These are phyloP conservation scores for Echites panduratus DNA, from an alignment of 257 asterid genomes.

Conservation along the genomic window DNA sequence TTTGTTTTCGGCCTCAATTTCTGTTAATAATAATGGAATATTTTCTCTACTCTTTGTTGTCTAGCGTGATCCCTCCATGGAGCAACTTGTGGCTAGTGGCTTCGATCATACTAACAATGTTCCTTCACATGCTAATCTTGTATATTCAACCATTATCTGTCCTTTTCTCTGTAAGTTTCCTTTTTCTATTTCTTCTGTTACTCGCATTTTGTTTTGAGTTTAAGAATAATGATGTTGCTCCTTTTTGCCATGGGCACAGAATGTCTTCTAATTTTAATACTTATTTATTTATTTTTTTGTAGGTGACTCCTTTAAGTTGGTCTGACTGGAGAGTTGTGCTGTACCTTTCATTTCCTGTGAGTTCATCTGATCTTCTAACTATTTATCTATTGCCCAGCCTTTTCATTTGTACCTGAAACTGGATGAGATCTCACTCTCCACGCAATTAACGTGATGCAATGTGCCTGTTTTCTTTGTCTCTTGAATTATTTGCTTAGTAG, in stretches of 20 bases:
- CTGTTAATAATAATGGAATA: not conserved
- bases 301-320: conserved; percentile 93
- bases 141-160: conserved; percentile 82
- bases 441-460: not conserved
- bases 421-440: not conserved
- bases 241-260: not conserved
- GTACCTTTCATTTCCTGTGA: conserved; percentile 94
- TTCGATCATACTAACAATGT: conserved; percentile 82
- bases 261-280: conserved; percentile 8
- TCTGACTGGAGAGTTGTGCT: conserved; percentile 83
- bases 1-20: not conserved
- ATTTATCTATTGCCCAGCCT: not conserved
- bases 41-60: conserved; percentile 4
- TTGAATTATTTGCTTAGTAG: conserved; percentile 1
- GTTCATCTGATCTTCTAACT: conserved; percentile 26
- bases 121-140: conserved; percentile 77
- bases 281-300: conserved; percentile 14
- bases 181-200: conserved; percentile 3
- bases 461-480: not conserved
- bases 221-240: not conserved
- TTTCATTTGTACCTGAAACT: not conserved
- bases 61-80: conserved; percentile 91
- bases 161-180: conserved; percentile 78
- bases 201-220: not conserved
- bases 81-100: conserved; percentile 97